Evolutionary conservation across 2,329 filamentous ascomycete genomes (phyloP).

Genomic region (Myriosclerotinia curreyana): DNA sequence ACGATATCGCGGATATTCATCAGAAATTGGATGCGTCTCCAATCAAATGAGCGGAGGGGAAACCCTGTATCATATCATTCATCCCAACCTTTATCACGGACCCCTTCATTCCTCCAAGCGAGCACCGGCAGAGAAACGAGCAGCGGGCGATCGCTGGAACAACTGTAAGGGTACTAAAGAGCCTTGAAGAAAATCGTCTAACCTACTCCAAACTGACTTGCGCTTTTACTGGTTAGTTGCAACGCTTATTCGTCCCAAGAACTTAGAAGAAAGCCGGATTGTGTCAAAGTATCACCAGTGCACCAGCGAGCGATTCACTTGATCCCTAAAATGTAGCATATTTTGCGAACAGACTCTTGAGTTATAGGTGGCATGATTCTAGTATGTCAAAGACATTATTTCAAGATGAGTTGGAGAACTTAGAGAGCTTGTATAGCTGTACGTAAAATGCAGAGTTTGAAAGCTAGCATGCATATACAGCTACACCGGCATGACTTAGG

Average conservation of each 20-base stretch:
- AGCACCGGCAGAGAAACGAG: conserved; percentile 33
- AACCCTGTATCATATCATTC: conserved; percentile 36
- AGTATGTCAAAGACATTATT: conserved; percentile 2
- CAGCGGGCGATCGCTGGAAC: conserved; percentile 34
- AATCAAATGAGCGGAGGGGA: conserved; percentile 21
- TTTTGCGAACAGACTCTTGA: conserved; percentile 26
- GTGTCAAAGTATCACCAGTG: conserved; percentile 20
- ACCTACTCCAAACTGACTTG: conserved; percentile 32
- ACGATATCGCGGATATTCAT: conserved; percentile 8
- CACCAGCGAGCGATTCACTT: conserved; percentile 22
- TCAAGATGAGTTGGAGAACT: conserved; percentile 11
- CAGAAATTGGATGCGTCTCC: conserved; percentile 17
- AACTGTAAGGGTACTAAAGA: conserved; percentile 25
- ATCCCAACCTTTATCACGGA: conserved; percentile 36
- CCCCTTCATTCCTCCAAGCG: conserved; percentile 35
- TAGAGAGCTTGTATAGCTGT: not conserved
- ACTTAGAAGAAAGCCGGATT: conserved; percentile 19
- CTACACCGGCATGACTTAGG: conserved; percentile 9
- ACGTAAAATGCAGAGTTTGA: conserved; percentile 2
- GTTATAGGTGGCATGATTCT: conserved; percentile 6
- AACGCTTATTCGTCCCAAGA: conserved; percentile 31
- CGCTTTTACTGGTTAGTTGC: conserved; percentile 12
- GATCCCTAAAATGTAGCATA: conserved; percentile 26
- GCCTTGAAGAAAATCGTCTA: conserved; percentile 30
- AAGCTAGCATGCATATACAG: conserved; percentile 17